A percentile compares a stretch with the other conserved stretches of the same genome.
phyloP scores from a whole-genome alignment of 1,139 yeast genomes.

The Saccharomycopsis phalli region DNA sequence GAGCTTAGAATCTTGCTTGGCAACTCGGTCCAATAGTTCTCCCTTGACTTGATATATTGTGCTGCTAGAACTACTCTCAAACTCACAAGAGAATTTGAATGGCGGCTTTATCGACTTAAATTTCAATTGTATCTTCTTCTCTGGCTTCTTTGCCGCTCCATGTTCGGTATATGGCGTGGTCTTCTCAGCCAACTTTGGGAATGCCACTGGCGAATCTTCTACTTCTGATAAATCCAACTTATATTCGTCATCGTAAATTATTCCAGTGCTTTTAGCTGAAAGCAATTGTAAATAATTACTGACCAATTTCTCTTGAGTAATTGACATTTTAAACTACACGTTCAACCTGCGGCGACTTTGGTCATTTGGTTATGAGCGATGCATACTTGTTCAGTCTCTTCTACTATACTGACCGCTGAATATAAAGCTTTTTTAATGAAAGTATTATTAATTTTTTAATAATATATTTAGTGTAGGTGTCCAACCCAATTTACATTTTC shows the following conservation, averaged over 20 bases:
- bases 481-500: too few species aligned
- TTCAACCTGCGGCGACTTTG: too few species aligned
- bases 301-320: constrained; percentile 2
- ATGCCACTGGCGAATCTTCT: constrained; percentile 12
- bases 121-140: constrained; percentile 22
- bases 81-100: constrained; percentile 28
- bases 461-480: too few species aligned
- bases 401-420: too few species aligned
- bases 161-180: constrained; percentile 4
- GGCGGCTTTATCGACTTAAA: constrained; percentile 41
- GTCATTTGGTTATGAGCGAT: too few species aligned
- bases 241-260: constrained; percentile 8
- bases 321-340: too few species aligned
- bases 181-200: constrained; percentile 12
- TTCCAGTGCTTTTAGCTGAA: constrained; percentile 10
- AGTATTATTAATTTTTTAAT: too few species aligned
- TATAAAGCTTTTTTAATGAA: too few species aligned
- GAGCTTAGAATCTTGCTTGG: constrained; percentile 1
- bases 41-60: constrained; percentile 34
- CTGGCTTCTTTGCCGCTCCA: background rate
- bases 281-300: constrained; percentile 17
- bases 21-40: constrained; percentile 10
- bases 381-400: too few species aligned
- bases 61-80: constrained; percentile 25
- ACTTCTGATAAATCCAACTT: constrained; percentile 7